Evolutionary conservation across 768 basidiomycete genomes (phyloP), one percentile per base, ranked within the genome.

Genomic region (Naganishia randhawae): DNA sequence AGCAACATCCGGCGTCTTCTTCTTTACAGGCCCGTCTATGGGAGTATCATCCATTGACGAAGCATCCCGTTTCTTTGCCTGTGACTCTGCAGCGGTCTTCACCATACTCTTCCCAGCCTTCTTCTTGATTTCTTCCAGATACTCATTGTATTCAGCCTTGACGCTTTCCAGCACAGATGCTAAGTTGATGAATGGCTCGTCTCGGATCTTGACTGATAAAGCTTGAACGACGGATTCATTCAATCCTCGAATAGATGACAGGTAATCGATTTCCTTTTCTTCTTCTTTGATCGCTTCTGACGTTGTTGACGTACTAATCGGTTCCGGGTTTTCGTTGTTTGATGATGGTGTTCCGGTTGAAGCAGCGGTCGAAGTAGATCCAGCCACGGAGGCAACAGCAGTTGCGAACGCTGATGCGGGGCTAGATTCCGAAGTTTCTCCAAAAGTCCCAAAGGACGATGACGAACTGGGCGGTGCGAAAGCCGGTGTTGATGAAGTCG

Each of bases 191-290:
- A 79, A 76, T 6, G 70, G 71, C 37, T 79, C 76, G 6, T 69
- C 42, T 7, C 72, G 69, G 11, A 75, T 22, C 4, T 71, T 70
- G 7, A 62, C 37, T 8, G 72, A 70, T 13, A 79, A 69, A 68
- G 77, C 77, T 17, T 71, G 67, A 8, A 74, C 55, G 55, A 77
- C 64, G 10, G 76, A 73, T n/a, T 55, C 55, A 63, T 79, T 79
- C n/a, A 79, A 71, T 14, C 78, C 78, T 5, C 76, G 73, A 11
- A 79, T 10, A 10, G 74, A 69, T 9, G 73, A 76, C 45, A 73
- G 73, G 66, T 76, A 79, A 17, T 70, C 52, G 1, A 74, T 72
- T 66, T 79, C 78, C 19, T 42, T 61, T 41, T 42, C n/a, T 22
- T 66, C 65, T 19, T 31, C 65, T 37, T 54, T 66, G 16, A 11